Evolutionary conservation across 2,329 filamentous ascomycete genomes (phyloP), one percentile per base, ranked within the genome.

Genomic region (Coniochaeta hoffmannii): DNA sequence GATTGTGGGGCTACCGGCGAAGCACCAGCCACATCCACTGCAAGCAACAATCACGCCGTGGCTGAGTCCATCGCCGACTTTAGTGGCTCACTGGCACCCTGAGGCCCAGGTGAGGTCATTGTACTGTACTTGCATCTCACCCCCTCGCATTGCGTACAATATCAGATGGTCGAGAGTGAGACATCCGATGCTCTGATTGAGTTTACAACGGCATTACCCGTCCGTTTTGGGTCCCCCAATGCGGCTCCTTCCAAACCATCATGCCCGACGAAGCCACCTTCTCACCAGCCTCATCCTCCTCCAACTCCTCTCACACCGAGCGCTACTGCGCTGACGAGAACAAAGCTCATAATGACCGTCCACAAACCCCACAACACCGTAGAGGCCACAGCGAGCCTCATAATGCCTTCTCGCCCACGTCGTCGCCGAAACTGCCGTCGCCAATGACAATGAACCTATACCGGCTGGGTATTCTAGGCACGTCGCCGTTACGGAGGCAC

Each of bases 401-500:
- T 28, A 31, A 31, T 32, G 28, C 53, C 34, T 41, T 28, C 46
- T 54, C 55, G 19, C 64, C 59, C 28, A 60, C 58, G 50, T 62
- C 62, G 22, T 60, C 60, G n/a, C 59, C 62, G 12, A 55, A 55
- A 54, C 60, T 59, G n/a, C 58, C 60, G 7, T 62, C 62, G 38
- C 57, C 63, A 32, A 62, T 68, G 58, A 66, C 63, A 35, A 62
- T 68, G 58, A 66, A 63, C 53, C 60, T 65, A 34, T 61, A 65
- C 57, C 60, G 59, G 38, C 59, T 68, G 8, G 65, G 64, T 52
- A 66, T n/a, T n/a, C n/a, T 69, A 15, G 17, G 49, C 11, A 30
- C 57, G 19, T 65, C 66, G 34, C 64, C 66, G n/a, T 56, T 69
- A 19, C 60, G 62, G 44, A 64, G 65, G n/a, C 65, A 66, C 49